Percentiles rank a stretch among this genome's conserved stretches.
phyloP scores from a whole-genome alignment of 1,139 yeast species.

The Geotrichum carabidarum region DNA sequence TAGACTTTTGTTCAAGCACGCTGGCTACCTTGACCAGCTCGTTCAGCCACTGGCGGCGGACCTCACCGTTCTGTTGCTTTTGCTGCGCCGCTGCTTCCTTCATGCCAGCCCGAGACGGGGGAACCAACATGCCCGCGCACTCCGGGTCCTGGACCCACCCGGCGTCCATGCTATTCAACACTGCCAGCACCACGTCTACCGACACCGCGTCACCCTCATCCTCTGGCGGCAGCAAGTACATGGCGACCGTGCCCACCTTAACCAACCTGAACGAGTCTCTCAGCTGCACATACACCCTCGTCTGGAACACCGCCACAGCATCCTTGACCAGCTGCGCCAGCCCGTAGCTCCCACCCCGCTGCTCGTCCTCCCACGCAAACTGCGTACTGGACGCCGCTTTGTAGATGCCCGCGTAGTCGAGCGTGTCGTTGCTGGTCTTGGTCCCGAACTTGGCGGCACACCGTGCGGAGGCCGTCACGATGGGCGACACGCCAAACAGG shows the following conservation, averaged over 20 bases:
- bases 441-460: conserved; percentile 3
- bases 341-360: conserved; percentile 12
- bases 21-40: conserved; percentile 11
- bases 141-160: conserved; percentile 9
- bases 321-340: conserved; percentile 13
- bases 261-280: conserved; percentile 11
- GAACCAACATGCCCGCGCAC: conserved; percentile 1
- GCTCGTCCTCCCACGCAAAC: conserved; percentile 12
- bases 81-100: neutral
- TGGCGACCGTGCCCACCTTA: conserved; percentile 2
- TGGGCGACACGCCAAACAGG: conserved; percentile 11
- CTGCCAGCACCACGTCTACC: conserved; percentile 12
- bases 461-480: conserved; percentile 3
- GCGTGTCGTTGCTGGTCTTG: conserved; percentile 7
- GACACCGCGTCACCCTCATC: neutral
- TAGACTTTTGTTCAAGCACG: conserved; percentile 7
- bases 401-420: conserved; percentile 9
- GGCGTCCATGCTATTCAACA: conserved; percentile 8
- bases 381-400: neutral
- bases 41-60: conserved; percentile 5
- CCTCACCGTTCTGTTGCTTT: neutral
- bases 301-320: conserved; percentile 8
- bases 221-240: conserved; percentile 10
- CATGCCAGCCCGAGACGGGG: neutral
- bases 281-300: conserved; percentile 7